Conservation (phyloP, 768 basidiomycete genomes). For the Amanita muscaria region DNA sequence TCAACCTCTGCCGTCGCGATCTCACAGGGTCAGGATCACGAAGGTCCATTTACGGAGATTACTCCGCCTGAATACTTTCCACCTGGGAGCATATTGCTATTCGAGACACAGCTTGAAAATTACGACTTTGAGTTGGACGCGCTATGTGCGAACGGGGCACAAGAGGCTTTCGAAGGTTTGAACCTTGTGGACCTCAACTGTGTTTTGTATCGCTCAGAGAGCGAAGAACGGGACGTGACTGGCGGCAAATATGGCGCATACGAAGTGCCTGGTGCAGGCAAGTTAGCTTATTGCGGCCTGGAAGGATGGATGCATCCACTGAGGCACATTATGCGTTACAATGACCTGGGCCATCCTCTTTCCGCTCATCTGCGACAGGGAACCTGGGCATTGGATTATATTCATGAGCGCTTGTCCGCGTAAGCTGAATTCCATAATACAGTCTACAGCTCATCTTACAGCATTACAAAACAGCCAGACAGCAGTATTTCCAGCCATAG, state of each 20-base stretch:
- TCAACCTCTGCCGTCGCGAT: conserved; percentile 53
- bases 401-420: conserved; percentile 59
- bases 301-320: conserved; percentile 97
- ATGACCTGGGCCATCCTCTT: conserved; percentile 90
- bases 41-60: conserved; percentile 71
- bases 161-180: conserved; percentile 64
- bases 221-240: conserved; percentile 88
- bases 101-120: conserved; percentile 76
- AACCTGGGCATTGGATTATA: conserved; percentile 89
- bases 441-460: neutral
- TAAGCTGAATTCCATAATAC: conserved; percentile 30
- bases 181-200: conserved; percentile 86
- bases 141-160: conserved; percentile 63
- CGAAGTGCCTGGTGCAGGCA: conserved; percentile 65
- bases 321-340: conserved; percentile 74
- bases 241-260: conserved; percentile 75
- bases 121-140: conserved; percentile 62
- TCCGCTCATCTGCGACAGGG: conserved; percentile 85
- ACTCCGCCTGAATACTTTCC: conserved; percentile 83
- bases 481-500: conserved; percentile 57
- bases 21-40: conserved; percentile 53
- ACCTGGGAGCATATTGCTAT: conserved; percentile 92
- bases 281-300: conserved; percentile 84
- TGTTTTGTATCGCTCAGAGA: conserved; percentile 77
- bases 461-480: conserved; percentile 43